These are phyloP conservation scores for Chimonanthus salicifolius DNA, from an alignment of 164 flowering plant species.

Conservation along the genomic window DNA sequence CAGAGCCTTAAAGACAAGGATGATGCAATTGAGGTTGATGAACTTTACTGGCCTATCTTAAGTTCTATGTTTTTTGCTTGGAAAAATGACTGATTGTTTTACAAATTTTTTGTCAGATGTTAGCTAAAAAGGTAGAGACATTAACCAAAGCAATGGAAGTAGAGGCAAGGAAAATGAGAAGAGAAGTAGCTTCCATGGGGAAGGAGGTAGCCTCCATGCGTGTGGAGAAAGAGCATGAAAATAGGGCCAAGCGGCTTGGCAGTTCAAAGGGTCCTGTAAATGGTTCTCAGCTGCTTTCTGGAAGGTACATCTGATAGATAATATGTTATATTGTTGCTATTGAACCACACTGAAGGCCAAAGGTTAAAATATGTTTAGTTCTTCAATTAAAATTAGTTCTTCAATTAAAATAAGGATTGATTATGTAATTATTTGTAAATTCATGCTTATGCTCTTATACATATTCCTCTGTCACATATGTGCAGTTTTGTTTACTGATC, in stretches of 20 bases:
- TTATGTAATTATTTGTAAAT: no score
- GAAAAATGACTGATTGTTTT: no score
- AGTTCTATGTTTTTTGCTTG: neutral
- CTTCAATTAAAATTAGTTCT: no score
- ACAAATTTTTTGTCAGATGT: slow-evolving; percentile 1
- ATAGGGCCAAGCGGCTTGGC: neutral
- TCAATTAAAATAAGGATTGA: no score
- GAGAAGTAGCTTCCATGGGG: slow-evolving; percentile 18
- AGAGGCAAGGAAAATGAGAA: slow-evolving; percentile 11
- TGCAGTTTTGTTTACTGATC: no score
- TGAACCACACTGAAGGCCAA: no score
- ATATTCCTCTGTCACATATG: no score
- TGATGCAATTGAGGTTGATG: slow-evolving; percentile 31
- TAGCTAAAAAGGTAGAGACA: slow-evolving; percentile 15
- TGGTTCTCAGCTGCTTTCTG: slow-evolving; percentile 3
- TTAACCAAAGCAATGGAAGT: slow-evolving; percentile 15
- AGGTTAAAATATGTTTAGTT: no score
- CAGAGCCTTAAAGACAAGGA: slow-evolving; percentile 28
- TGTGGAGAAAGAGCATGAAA: slow-evolving; percentile 11
- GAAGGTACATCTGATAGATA: slow-evolving; percentile 1
- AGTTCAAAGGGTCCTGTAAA: slow-evolving; percentile 10
- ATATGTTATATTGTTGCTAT: no score
- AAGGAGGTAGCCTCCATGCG: slow-evolving; percentile 20
- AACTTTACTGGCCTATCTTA: neutral
- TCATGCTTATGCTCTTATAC: no score